Evolutionary conservation across 192 early-diverging fungal species (phyloP), one percentile per base, ranked within the genome.

Genomic region (Lunasporangiospora selenospora): DNA sequence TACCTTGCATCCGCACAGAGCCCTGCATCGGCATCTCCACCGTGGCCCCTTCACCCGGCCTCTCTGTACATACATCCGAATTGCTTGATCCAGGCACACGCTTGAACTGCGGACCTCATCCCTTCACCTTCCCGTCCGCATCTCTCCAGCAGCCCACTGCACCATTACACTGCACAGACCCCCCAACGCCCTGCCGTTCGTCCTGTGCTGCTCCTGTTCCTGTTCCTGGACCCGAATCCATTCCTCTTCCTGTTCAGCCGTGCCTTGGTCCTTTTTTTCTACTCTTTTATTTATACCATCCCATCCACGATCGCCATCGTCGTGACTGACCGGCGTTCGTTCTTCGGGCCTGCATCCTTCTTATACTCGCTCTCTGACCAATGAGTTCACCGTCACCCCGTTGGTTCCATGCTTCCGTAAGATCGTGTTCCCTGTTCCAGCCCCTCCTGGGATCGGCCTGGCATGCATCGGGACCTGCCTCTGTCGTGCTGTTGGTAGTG

Each of bases 361-460:
- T 13, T 40, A 11, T 11, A 6, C 55, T 19, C 42, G 36, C 43
- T 16, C 38, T 4, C 19, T 15, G 21, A 54, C 33, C 13, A 30
- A 70, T 70, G 66, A 41, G 43, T 18, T 47, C 37, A 34, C 24
- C 61, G 30, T 53, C 58, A 30, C 52, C 66, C 24, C 57, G 66
- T 30, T 70, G 66, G 66, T 61, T 59, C 52, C 66, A 70, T 34
- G 66, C 66, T 26, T 41, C 66, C 29, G 66, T 70, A 70, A 53
- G 66, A 41, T 24, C 21, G 9, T 5, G 13, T 29, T 23, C 18
- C 39, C 26, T 2, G 15, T 27, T 37, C 8, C 40, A 3, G 15
- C 36, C 8, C 29, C 2, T 6, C 40, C 40, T 18, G 9, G 24
- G 37, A 24, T 3, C 18, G 27, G 1, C 24, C 18, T 26, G 4